Base-by-base conservation (phyloP, 306 rosid species). In the Lathyrus oleraceus region DNA sequence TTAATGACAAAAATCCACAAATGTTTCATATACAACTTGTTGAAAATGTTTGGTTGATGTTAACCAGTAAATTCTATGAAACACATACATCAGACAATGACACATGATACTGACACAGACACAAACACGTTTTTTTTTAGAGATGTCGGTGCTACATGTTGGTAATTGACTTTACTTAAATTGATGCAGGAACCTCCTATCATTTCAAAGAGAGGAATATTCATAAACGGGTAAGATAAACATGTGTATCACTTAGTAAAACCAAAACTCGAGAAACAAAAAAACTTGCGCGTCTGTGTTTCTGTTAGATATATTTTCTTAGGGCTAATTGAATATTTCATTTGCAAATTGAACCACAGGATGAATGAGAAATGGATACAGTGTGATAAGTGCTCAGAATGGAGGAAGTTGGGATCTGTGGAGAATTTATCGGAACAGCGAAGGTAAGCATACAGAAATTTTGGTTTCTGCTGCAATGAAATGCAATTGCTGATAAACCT, bases 131-230 rank as follows among this genome's bases (percentile, higher is more conserved):
- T 0, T 35, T 35, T 35, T 35, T 8, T 6, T 10, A 35, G 9
- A 35, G 8, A 10, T 35, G 10, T 35, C 39, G 6, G 6, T 32
- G 39, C 10, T 35, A 35, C 39, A 35, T 6, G 1, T 2, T 35
- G 44, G 27, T 16, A n/a, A 62, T 19, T 73, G 44, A 56, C 77
- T 69, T 9, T 20, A 39, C 61, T 14, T 69, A 35, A 64, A 40
- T 43, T 79, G 76, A 48, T 61, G 73, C 85, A 91, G 97, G 96
- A 91, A 61, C 96, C 97, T 71, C 97, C 97, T 45, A 84, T 91
- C 67, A 85, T 91, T 58, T 89, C 91, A 68, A 91, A 91, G 81
- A 88, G 80, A 67, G 84, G 91, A 80, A 87, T 88, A 72, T 91
- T 83, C 71, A 65, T 82, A 56, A 82, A 70, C 57, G 85, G 96